phyloP scores from a whole-genome alignment of 2,329 filamentous ascomycete genomes.

The Epichloe sylvatica region DNA sequence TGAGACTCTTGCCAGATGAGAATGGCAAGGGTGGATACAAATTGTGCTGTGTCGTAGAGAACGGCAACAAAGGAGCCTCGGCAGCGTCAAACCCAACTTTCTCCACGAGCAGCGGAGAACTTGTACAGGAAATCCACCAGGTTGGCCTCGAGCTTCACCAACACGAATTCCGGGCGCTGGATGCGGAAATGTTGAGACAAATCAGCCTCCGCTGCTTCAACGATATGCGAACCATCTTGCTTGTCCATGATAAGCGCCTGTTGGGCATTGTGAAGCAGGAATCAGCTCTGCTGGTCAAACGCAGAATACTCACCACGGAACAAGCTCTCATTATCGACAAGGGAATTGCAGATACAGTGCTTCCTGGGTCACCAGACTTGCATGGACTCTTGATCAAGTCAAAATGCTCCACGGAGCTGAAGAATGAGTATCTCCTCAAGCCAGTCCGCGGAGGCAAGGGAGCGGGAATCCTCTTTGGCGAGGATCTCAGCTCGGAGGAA shows the following conservation, averaged over 20 bases:
- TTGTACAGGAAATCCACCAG: conserved; percentile 22
- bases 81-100: conserved; percentile 4
- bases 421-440: conserved; percentile 22
- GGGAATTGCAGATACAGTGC: conserved; percentile 21
- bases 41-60: conserved; percentile 17
- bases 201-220: conserved; percentile 25
- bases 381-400: conserved; percentile 9
- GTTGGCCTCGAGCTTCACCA: conserved; percentile 27
- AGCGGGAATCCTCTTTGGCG: conserved; percentile 26
- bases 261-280: conserved; percentile 25
- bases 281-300: conserved; percentile 13
- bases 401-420: conserved; percentile 6
- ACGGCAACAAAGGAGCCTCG: neutral
- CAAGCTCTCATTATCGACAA: conserved; percentile 15
- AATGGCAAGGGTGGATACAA: conserved; percentile 12
- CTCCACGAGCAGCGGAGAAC: conserved; percentile 11
- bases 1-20: conserved; percentile 18
- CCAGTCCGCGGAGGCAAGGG: conserved; percentile 25
- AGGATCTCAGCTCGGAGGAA: conserved; percentile 16
- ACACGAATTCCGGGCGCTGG: conserved; percentile 20
- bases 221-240: conserved; percentile 25
- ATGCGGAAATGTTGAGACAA: conserved; percentile 19
- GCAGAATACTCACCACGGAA: conserved; percentile 12
- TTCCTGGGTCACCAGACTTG: conserved; percentile 18
- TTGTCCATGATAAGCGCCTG: conserved; percentile 30